Evolutionary conservation across 1,284 basidiomycete genomes (phyloP), one percentile per base, ranked within the genome.

Genomic region (Cystobasidium slooffiae): DNA sequence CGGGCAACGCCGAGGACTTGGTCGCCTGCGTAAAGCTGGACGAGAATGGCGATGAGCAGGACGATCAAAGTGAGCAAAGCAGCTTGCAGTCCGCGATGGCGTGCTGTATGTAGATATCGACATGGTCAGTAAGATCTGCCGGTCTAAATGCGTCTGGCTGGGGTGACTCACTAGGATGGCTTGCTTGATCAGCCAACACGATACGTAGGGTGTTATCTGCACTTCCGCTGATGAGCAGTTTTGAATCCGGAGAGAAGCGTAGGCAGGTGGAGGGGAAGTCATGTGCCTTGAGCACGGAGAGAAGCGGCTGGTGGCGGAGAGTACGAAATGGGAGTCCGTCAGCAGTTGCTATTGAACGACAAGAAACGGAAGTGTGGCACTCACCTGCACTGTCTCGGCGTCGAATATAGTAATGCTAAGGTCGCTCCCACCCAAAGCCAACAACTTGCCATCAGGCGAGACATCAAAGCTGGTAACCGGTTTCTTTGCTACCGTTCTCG

Each of bases 201-300:
- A 95, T 84, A 37, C 96, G 88, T 31, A 98, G 85, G 1, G 91
- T 89, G 81, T 92, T 95, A 83, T 99, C 96, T 6, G 93, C 92
- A 79, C 93, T 94, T 4, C 91, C 94, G 6, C 93, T 94, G 24
- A 94, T 87, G n/a, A 99, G 86, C n/a, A 95, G 78, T 20, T 86
- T 88, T 16, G 90, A 90, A 5, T 88, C 85, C 0, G 93, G 91
- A 81, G 91, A 95, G 85, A 99, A 98, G 73, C 87, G 88, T 72
- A 99, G 83, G 0, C 91, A 89, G 0, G 96, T 99, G 1, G 93
- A 88, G 2, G 97, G 93, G 82, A 99, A 96, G 77, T 94, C 93
- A 82, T 99, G 97, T 0, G 95, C 92, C 82, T 93, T 92, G 62
- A 97, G 85, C 75, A 99, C 95, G 44, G 90, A 90, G 44, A 93